Conservation (phyloP, 495 filamentous ascomycete species). For the Polyplosphaeria fusca region DNA sequence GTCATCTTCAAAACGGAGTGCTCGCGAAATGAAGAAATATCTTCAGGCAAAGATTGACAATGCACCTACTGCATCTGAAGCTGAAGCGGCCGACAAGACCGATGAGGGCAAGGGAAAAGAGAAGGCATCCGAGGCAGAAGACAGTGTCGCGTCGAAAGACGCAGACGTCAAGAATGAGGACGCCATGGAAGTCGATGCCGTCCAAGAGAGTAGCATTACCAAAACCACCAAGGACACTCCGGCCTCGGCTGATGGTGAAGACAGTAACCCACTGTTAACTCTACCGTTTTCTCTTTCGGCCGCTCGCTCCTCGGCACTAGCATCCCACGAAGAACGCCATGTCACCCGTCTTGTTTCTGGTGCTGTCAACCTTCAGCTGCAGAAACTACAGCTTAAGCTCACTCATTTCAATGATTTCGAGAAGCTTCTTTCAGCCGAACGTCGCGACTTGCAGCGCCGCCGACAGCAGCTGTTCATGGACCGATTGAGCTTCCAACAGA, state of each 20-base stretch:
- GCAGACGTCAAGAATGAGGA: slow-evolving; percentile 60
- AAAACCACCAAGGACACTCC: slow-evolving; percentile 19
- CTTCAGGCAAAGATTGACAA: slow-evolving; percentile 71
- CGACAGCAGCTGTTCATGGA: slow-evolving; percentile 92
- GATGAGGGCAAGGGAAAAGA: slow-evolving; percentile 49
- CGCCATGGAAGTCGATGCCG: slow-evolving; percentile 63
- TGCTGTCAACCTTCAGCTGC: slow-evolving; percentile 63
- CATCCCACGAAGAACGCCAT: slow-evolving; percentile 92
- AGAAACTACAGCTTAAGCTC: slow-evolving; percentile 57
- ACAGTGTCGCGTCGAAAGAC: slow-evolving; percentile 43
- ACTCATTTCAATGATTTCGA: slow-evolving; percentile 97
- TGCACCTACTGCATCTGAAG: slow-evolving; percentile 41
- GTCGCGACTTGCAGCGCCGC: slow-evolving; percentile 83
- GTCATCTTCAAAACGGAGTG: slow-evolving; percentile 70
- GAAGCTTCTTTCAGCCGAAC: slow-evolving; percentile 81
- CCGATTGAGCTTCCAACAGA: slow-evolving; percentile 81
- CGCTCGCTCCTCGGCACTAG: slow-evolving; percentile 79
- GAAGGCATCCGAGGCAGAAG: slow-evolving; percentile 35
- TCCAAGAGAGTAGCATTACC: slow-evolving; percentile 35
- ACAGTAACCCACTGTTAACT: slow-evolving; percentile 54
- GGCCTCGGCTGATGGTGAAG: background rate
- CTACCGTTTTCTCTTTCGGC: slow-evolving; percentile 81
- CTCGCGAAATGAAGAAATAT: slow-evolving; percentile 75
- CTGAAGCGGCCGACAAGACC: slow-evolving; percentile 42
- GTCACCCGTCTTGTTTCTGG: slow-evolving; percentile 88